phyloP scores from a whole-genome alignment of 169 alveolate species.

The Plasmodium blacklocki region DNA sequence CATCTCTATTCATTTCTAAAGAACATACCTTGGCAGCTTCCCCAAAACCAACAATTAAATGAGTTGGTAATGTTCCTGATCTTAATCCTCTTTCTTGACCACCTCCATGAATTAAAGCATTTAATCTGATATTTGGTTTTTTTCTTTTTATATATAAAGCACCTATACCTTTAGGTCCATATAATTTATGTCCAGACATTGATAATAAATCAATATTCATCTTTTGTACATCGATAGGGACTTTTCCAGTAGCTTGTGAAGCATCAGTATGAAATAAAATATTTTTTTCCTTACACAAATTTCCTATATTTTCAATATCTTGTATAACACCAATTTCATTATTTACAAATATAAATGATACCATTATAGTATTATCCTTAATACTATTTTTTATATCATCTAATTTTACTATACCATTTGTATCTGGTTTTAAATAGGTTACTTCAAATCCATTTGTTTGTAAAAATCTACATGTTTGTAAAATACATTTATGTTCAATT shows the following conservation, averaged over 20 bases:
- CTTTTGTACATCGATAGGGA: constrained; percentile 94
- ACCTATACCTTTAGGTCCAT: constrained; percentile 99
- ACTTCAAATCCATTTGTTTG: constrained; percentile 94
- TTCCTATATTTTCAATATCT: constrained; percentile 94
- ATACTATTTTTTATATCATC: constrained; percentile 92
- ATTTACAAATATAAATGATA: constrained; percentile 95
- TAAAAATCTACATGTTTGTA: constrained; percentile 92
- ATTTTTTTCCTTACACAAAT: constrained; percentile 92
- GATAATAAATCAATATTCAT: constrained; percentile 94
- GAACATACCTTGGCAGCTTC: constrained; percentile 95
- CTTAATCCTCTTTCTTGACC: constrained; percentile 99
- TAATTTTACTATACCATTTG: constrained; percentile 91
- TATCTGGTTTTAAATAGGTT: constrained; percentile 95
- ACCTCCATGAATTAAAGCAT: constrained; percentile 98
- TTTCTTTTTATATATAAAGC: constrained; percentile 96
- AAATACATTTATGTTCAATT: constrained; percentile 98
- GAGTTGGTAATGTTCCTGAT: constrained; percentile 96
- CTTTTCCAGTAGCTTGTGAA: constrained; percentile 95
- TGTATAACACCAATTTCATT: constrained; percentile 98
- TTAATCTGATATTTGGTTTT: constrained; percentile 95
- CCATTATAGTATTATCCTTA: constrained; percentile 94
- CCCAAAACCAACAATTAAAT: constrained; percentile 97
- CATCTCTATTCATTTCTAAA: constrained; percentile 95
- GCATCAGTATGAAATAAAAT: constrained; percentile 97
- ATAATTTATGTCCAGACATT: constrained; percentile 97